Base-by-base conservation (phyloP, 2,329 filamentous ascomycete genomes). In the Hymenotorrendiella dingleyae region DNA sequence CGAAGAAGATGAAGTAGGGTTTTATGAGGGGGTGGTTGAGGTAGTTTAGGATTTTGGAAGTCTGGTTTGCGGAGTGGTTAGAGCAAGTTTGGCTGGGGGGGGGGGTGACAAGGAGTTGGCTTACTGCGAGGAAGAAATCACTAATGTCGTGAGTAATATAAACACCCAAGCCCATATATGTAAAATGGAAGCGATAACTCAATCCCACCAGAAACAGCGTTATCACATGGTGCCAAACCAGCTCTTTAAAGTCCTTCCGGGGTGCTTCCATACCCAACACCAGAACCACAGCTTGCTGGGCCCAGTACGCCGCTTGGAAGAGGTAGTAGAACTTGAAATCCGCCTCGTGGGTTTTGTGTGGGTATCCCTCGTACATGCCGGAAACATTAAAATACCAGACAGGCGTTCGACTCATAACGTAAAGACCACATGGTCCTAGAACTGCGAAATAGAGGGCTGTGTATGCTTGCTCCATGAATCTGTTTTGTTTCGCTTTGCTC, bases 401-500 rank as follows among this genome's bases (percentile, higher is more conserved):
- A 6, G 89, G 83, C n/a, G 87, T 91, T 49, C 78, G 75, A 59
- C 77, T 84, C 90, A 97, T 96, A 62, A 96, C 86, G 62, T 84
- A 96, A 58, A 96, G 65, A 41, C 90, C 90, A 42, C 82, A 82
- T 2, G 89, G 89, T 1, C 88, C 88, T 44, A 94, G 81, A 45
- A 93, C 63, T 33, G 67, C 79, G 64, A 95, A 95, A 73, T 97
- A 96, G 41, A 95, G 70, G 20, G 89, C 90, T 1, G 90, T 95
- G 67, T 97, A 97, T 60, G 84, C 80, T 67, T 97, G 90, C 66
- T 97, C 90, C 86, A 95, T 93, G 73, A 95, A 96, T 24, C 90
- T 83, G 12, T 82, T 77, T 59, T 93, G 88, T 69, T 95, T 96
- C 50, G 74, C 80, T 43, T 82, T 77, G 49, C 76, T 79, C 47